Evolutionary conservation across 352 stramenopile genomes (phyloP), one percentile per base, ranked within the genome.

Genomic region (Plasmopara viticola): DNA sequence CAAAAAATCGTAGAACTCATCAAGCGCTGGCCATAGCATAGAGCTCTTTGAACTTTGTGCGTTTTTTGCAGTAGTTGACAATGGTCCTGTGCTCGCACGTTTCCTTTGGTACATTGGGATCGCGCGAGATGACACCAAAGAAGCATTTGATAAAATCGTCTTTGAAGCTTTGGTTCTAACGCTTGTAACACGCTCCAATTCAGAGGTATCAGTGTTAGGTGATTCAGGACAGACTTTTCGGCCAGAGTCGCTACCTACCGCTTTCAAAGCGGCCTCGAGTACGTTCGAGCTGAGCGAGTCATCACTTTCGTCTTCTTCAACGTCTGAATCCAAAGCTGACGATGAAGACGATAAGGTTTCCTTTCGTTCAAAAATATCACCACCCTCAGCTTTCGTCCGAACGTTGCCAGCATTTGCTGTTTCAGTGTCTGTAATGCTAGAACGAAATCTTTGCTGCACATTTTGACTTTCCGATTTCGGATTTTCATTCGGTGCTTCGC

Each of bases 1-100:
- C 10, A 93, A 44, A 44, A 86, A 86, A 38, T 83, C 72, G 55
- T 88, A 88, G 31, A 90, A 89, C 0, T 87, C 74, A 38, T 90
- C 74, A 9, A 93, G 55, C 6, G 65, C 68, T 33, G 82, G 82
- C 82, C 82, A 93, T 17, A 90, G 50, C 17, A 86, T 45, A 7
- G 78, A 81, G 41, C 70, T 85, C 43, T 76, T 84, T 17, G 66
- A 48, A 55, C 51, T 77, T n/a, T 41, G 30, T 9, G 46, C 6
- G 9, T 57, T 72, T 33, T 58, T 66, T 5, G 18, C 15, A 12
- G 2, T 37, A 2, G 17, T 40, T 44, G 47, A 51, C 28, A 44
- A 54, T 39, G 48, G 25, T 20, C 44, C 47, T 31, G 40, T 29
- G 4, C 10, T 52, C 28, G 62, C 64, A 18, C 50, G 30, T 44